phyloP scores from a whole-genome alignment of 495 filamentous ascomycete species.

The Lentithecium fluviatile region DNA sequence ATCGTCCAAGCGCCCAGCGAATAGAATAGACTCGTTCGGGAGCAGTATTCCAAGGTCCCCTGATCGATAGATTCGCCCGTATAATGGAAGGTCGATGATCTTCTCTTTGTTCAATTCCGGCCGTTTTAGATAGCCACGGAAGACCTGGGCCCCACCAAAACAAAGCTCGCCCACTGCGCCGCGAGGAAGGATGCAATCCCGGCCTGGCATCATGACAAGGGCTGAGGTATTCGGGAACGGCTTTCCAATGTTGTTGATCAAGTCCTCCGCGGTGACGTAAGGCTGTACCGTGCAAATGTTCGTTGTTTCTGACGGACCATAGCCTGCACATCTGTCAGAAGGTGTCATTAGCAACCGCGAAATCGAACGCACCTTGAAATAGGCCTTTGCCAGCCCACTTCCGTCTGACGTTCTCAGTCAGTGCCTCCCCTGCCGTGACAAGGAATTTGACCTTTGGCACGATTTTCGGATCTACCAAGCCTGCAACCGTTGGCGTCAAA shows the following conservation, averaged over 20 bases:
- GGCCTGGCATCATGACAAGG: conserved; percentile 55
- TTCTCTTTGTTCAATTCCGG: conserved; percentile 55
- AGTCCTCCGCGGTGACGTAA: conserved; percentile 45
- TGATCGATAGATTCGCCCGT: conserved; percentile 67
- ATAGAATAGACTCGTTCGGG: conserved; percentile 66
- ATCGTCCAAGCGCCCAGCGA: conserved; percentile 71
- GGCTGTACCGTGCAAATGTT: conserved; percentile 70
- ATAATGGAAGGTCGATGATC: conserved; percentile 63
- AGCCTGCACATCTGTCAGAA: conserved; percentile 46
- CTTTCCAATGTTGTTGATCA: conserved; percentile 60
- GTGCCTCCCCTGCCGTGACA: conserved; percentile 67
- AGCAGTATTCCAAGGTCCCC: conserved; percentile 73
- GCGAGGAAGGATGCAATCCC: conserved; percentile 50
- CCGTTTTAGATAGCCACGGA: conserved; percentile 66
- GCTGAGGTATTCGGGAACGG: conserved; percentile 69
- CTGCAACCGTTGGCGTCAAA: conserved; percentile 74
- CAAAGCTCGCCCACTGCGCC: conserved; percentile 78
- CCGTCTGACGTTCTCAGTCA: conserved; percentile 63
- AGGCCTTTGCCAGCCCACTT: conserved; percentile 66
- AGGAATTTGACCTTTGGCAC: conserved; percentile 66
- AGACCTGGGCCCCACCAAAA: conserved; percentile 77
- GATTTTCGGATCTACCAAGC: conserved; percentile 58
- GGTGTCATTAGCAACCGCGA: background rate
- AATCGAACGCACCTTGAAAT: conserved; percentile 55
- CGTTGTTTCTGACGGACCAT: conserved; percentile 70